Conservation (phyloP, 352 stramenopile genomes). For the Paralagenidium karlingii region DNA sequence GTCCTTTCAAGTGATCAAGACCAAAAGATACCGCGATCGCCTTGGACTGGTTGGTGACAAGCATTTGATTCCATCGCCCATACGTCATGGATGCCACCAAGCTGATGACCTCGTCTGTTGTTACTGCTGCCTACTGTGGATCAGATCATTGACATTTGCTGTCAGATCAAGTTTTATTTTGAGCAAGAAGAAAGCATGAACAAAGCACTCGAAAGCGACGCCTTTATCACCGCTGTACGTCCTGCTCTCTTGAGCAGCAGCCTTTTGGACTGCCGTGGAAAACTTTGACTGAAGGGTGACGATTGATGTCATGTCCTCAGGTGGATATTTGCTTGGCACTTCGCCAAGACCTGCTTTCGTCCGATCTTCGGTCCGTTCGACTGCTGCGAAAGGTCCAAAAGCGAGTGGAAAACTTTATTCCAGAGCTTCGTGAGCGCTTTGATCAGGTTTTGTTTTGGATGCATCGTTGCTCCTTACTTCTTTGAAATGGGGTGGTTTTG, state of each 20-base stretch:
- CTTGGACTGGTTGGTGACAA: too few species aligned
- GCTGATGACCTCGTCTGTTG: too few species aligned
- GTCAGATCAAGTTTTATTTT: constrained; percentile 46
- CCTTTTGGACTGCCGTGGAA: neutral
- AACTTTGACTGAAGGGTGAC: neutral
- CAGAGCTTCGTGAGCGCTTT: constrained; percentile 53
- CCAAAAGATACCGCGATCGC: constrained; percentile 64
- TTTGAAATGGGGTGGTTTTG: too few species aligned
- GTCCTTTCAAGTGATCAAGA: constrained; percentile 75
- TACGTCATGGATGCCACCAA: too few species aligned
- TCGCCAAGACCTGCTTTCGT: constrained; percentile 23
- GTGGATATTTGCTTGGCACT: constrained; percentile 63
- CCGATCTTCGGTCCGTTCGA: constrained; percentile 31
- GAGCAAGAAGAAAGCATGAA: constrained; percentile 72
- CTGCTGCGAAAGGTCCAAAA: constrained; percentile 47
- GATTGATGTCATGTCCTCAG: constrained; percentile 10
- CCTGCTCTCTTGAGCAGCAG: neutral
- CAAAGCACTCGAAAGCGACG: constrained; percentile 34
- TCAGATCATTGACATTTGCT: too few species aligned
- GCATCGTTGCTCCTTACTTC: neutral
- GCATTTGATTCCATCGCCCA: too few species aligned
- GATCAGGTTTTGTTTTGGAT: constrained; percentile 26
- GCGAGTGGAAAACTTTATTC: constrained; percentile 65
- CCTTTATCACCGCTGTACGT: constrained; percentile 55
- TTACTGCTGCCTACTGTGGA: too few species aligned